Evolutionary conservation across 306 rosid species (phyloP).

Genomic region (Prosopis cineraria): DNA sequence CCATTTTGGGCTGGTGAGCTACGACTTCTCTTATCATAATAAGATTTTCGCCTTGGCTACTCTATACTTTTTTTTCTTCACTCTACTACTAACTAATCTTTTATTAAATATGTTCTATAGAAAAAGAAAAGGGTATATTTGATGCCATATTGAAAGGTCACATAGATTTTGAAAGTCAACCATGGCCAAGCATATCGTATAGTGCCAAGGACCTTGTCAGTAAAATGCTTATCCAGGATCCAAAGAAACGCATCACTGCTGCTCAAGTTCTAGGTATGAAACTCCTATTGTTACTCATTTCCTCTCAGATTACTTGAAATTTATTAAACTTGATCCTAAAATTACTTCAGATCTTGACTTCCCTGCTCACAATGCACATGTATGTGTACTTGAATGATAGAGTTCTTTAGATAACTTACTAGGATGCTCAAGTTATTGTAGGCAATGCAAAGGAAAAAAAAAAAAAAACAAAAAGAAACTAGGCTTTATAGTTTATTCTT

Average conservation of each 20-base stretch:
- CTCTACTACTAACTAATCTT: conserved; percentile 11
- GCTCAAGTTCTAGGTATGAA: conserved; percentile 76
- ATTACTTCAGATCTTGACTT: not conserved
- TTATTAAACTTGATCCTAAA: not conserved
- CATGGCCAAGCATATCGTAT: conserved; percentile 84
- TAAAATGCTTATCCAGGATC: conserved; percentile 79
- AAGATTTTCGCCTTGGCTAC: not conserved
- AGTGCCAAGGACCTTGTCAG: conserved; percentile 87
- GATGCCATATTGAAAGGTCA: conserved; percentile 77
- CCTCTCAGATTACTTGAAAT: not conserved
- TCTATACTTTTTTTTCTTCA: not conserved
- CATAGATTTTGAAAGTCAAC: conserved; percentile 73
- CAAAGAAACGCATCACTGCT: conserved; percentile 76
- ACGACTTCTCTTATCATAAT: not conserved
- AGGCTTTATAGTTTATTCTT: no score
- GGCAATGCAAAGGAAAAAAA: not conserved
- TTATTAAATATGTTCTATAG: conserved; percentile 43
- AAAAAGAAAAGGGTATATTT: conserved; percentile 86
- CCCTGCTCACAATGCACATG: not conserved
- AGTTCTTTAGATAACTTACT: not conserved
- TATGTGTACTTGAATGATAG: not conserved
- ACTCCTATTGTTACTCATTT: not conserved
- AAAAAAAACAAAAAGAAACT: no score
- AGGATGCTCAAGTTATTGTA: not conserved
- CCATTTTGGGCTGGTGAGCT: conserved; percentile 94